Evolutionary conservation across 2,329 filamentous ascomycete species (phyloP), one percentile per base, ranked within the genome.

Genomic region (Sporothrix protearum): DNA sequence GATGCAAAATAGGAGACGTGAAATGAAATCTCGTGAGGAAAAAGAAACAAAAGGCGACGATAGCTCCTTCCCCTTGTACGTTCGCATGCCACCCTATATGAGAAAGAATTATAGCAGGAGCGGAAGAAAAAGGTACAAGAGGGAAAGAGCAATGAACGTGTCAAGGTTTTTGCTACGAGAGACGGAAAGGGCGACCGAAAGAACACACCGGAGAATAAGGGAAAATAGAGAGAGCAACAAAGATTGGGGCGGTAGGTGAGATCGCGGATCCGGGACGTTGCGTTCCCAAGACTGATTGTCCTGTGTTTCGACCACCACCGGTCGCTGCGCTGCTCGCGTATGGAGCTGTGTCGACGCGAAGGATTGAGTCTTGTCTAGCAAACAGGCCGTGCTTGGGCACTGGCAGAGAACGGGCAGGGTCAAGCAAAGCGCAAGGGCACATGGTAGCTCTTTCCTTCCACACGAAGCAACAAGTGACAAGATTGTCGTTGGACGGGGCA

Each of bases 21-120:
- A 69, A 49, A 69, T 33, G 68, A 61, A 69, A 55, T 33, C 16
- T 55, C 36, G 66, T 39, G 49, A 57, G 49, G 33, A 57, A 67
- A 57, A 55, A 57, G 33, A 33, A 68, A 57, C 33, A 25, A 57
- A n/a, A 57, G 7, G 49, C n/a, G 49, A 55, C 47, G 51, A 57
- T 55, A 57, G 66, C 30, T 68, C 49, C 66, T 68, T 68, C 66
- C 42, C 22, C 64, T 57, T 57, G 49, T 47, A 28, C 64, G 8
- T 39, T 53, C 47, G 45, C 66, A 57, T 68, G 30, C 14, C 33
- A 68, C 39, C 33, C 66, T 57, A 55, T 68, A 68, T 68, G 49
- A 61, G 14, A 2, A 49, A 33, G 19, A 16, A 47, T 55, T 55
- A 71, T 67, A 67, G 64, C 14, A 51, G 28, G 33, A 67, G 9